Base-by-base conservation (phyloP, 192 early-diverging fungal species). In the Hyaloraphidium curvatum region DNA sequence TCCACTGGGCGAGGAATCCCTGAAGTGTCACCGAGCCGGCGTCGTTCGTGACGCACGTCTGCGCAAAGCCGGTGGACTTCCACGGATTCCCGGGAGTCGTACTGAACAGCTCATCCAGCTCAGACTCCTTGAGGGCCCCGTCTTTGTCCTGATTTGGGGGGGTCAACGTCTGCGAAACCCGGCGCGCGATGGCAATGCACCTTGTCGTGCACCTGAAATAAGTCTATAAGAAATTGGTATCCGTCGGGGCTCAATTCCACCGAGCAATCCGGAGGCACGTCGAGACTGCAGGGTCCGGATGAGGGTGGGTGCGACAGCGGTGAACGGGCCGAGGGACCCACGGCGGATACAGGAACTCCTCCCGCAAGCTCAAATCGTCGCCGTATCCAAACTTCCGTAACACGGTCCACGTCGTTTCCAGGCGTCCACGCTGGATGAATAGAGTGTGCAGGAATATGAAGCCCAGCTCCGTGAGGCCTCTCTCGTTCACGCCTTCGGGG, bases 321-420 rank as follows among this genome's bases (percentile, higher is more conserved):
- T 37, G 11, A 37, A 37, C 11, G 35, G 35, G 5, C 43, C 43
- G 7, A 7, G 28, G n/a, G 2, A 74, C 59, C 60, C 70, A 85
- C 68, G 73, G 65, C 29, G 92, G 95, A 40, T 68, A 79, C 56
- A 99, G 59, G 61, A 82, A 97, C 55, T 91, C 91, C 62, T 93
- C 89, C 52, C 87, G 68, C 52, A 99, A 59, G 0, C 84, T 80
- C 37, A 99, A 58, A 56, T 99, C 91, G 58, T 95, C 86, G 23
- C 89, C 91, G 59, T 99, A 97, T 25, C 92, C 92, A 70, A 99
- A 99, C 56, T 78, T 79, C 39, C 92, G 68, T 50, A 99, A 60
- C 1, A 99, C 92, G 33, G 89, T 89, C 95, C 95, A 99, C 21
- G 95, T 95, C 2, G 95, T 99, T 60, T 99, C 95, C 17, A 96